These are phyloP conservation scores for Samsoniella hepiali DNA, from an alignment of 2,329 filamentous ascomycete genomes.

Conservation along the genomic window DNA sequence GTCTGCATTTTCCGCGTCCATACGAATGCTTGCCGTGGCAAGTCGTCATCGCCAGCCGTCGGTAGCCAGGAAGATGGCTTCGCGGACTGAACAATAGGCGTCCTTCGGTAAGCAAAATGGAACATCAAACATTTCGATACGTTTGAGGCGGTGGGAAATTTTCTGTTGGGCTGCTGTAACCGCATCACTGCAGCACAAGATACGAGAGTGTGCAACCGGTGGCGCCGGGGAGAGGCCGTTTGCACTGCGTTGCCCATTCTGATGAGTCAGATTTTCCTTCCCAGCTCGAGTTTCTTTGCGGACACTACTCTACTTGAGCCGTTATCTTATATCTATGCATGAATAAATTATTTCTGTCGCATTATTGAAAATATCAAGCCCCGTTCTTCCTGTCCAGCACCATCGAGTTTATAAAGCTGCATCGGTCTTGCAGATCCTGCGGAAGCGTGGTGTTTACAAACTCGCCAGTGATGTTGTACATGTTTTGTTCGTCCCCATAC, in stretches of 20 bases:
- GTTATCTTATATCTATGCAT: no score
- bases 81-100: not conserved
- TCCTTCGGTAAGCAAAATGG: not conserved
- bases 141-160: accelerated
- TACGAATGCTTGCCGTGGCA: not conserved
- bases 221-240: not conserved
- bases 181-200: not conserved
- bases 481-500: constrained; percentile 11
- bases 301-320: not conserved
- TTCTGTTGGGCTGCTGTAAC: not conserved
- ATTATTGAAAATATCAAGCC: not conserved
- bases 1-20: not conserved
- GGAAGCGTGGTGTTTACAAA: constrained; percentile 10
- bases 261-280: not conserved
- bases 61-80: not conserved
- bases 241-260: not conserved
- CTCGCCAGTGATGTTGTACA: constrained; percentile 20
- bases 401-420: constrained; percentile 17
- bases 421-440: constrained; percentile 17
- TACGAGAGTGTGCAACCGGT: not conserved
- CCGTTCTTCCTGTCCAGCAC: constrained; percentile 20
- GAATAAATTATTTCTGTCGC: not conserved
- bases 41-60: not conserved
- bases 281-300: not conserved
- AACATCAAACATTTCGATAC: not conserved